Evolutionary conservation across 2,329 filamentous ascomycete species (phyloP).

Genomic region (Tolypocladium guangdongense): DNA sequence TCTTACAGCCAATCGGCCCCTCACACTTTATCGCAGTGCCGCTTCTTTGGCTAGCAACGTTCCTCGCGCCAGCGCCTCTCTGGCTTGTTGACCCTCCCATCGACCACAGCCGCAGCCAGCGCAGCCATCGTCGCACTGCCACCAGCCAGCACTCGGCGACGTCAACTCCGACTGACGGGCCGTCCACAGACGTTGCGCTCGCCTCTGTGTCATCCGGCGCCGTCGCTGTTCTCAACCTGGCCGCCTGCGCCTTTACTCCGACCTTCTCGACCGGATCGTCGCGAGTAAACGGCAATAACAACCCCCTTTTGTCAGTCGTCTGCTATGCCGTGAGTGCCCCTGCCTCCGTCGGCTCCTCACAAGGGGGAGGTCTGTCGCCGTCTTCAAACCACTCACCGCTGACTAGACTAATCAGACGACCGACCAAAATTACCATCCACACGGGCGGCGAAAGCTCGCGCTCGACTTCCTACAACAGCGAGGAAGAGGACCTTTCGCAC

Average conservation of each 20-base stretch:
- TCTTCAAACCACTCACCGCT: slow-evolving; percentile 11
- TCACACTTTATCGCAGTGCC: slow-evolving; percentile 7
- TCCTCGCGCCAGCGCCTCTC: neutral
- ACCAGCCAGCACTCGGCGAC: neutral
- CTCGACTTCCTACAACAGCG: slow-evolving; percentile 26
- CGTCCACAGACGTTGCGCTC: neutral
- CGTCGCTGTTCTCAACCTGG: slow-evolving; percentile 4
- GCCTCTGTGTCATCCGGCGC: slow-evolving; percentile 1
- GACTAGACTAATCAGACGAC: slow-evolving; percentile 17
- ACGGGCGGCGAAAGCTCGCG: slow-evolving; percentile 18
- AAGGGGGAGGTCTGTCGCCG: neutral
- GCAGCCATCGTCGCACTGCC: slow-evolving; percentile 1
- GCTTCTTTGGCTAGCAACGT: neutral
- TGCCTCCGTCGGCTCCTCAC: slow-evolving; percentile 8
- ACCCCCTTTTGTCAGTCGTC: slow-evolving; percentile 16
- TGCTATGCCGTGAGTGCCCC: slow-evolving; percentile 33
- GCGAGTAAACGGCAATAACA: slow-evolving; percentile 30
- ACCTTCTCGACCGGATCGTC: slow-evolving; percentile 33
- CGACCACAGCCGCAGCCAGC: neutral
- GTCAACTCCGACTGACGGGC: neutral
- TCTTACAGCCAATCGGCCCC: slow-evolving; percentile 6
- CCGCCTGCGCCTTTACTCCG: slow-evolving; percentile 29
- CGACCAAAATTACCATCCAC: slow-evolving; percentile 12
- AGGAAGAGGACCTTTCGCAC: slow-evolving; percentile 25
- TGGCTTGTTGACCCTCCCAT: neutral